A percentile compares a stretch with the other conserved stretches of the same genome.
Conservation (phyloP, 805 yeast species). For the Yamadazyma endophytica region DNA sequence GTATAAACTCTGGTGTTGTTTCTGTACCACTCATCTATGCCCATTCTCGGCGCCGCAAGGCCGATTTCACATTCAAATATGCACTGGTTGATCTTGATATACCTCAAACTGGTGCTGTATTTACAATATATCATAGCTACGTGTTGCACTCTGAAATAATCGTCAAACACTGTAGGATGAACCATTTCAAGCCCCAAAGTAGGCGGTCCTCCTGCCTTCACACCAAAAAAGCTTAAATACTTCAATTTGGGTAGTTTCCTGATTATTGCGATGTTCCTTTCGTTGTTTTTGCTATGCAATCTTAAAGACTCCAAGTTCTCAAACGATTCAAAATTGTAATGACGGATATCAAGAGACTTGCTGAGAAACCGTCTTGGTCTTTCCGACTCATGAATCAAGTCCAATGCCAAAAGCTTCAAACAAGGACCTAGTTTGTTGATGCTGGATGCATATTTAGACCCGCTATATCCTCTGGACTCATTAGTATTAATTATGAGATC, state of each 20-base stretch:
- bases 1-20: constrained; percentile 27
- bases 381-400: constrained; percentile 7
- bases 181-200: constrained; percentile 50
- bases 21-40: constrained; percentile 46
- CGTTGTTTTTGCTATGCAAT: constrained; percentile 26
- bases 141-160: constrained; percentile 55
- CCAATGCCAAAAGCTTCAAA: too few species aligned
- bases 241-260: constrained; percentile 18
- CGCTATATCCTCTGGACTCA: too few species aligned
- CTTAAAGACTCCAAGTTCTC: constrained; percentile 36
- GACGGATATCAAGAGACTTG: constrained; percentile 10
- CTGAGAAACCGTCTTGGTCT: too few species aligned
- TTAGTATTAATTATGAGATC: constrained; percentile 42
- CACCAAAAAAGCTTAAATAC: constrained; percentile 44
- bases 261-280: constrained; percentile 19
- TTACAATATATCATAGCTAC: constrained; percentile 41
- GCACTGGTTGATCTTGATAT: constrained; percentile 47
- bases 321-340: too few species aligned
- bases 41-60: constrained; percentile 48
- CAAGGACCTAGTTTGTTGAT: too few species aligned
- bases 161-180: constrained; percentile 52
- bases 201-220: constrained; percentile 50
- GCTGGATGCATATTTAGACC: too few species aligned
- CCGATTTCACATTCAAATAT: constrained; percentile 42
- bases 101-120: constrained; percentile 24